Evolutionary conservation across 192 early-diverging fungal genomes (phyloP), one percentile per base, ranked within the genome.

Genomic region (Coemansia sp.): DNA sequence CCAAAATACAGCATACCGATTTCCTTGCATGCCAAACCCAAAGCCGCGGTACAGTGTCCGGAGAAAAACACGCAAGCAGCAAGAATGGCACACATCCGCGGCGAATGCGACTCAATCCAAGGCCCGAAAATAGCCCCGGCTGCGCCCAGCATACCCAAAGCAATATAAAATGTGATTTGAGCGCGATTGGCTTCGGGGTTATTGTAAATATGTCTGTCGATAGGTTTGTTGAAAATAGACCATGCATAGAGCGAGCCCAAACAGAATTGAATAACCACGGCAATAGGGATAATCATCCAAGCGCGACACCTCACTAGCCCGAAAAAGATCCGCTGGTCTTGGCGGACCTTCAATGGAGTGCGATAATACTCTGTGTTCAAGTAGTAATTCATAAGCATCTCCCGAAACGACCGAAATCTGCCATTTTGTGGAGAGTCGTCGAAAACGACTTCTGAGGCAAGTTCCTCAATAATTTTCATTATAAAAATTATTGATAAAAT

Each of bases 91-190:
- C 83, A 84, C 68, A 80, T 76, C n/a, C 83, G 78, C 19, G 89
- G 89, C 23, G 86, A 85, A 53, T 83, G 81, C 33, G 86, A 83
- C 65, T 91, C 89, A 48, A 91, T 77, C 89, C 89, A 91, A 0
- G 89, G 89, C 6, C 89, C 89, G 45, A 87, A 79, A n/a, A 84
- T 37, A 16, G 87, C 87, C 26, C 86, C 83, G 7, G 87, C 82
- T 23, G 78, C 51, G 20, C 89, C 88, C 58, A 91, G 86, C 78
- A 86, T 83, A 28, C 84, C 89, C 45, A 91, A 80, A 8, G 89
- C 86, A 60, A 91, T 77, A 58, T 87, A 89, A 70, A 91, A 91
- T 14, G 87, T 86, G 41, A 83, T 83, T 46, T 81, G 54, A 43
- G 83, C 82, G 21, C 61, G 59, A 50, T 81, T 83, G 5, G 61